Evolutionary conservation across 768 basidiomycete species (phyloP).

Genomic region (Fistulinella prunicolor): DNA sequence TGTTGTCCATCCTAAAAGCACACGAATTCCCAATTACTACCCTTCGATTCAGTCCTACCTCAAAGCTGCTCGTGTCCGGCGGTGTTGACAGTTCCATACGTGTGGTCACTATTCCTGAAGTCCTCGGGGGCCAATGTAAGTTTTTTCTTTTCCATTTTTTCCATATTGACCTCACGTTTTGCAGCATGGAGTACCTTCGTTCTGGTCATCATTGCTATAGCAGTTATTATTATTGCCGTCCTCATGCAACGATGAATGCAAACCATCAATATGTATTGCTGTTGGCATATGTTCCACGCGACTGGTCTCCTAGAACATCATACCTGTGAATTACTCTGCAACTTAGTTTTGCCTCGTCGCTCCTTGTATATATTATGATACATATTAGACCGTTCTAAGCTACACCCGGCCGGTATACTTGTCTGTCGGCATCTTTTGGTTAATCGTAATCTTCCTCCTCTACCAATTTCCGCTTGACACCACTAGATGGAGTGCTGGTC

Average conservation of each 20-base stretch:
- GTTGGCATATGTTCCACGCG: no score
- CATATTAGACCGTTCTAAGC: slow-evolving; percentile 25
- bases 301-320: slow-evolving; percentile 1
- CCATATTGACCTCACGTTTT: slow-evolving; percentile 27
- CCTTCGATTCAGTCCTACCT: slow-evolving; percentile 81
- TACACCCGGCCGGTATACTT: slow-evolving; percentile 5
- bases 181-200: slow-evolving; percentile 41
- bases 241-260: slow-evolving; percentile 29
- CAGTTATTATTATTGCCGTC: slow-evolving; percentile 44
- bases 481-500: slow-evolving; percentile 53
- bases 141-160: slow-evolving; percentile 21
- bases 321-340: no score
- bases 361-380: slow-evolving; percentile 29
- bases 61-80: slow-evolving; percentile 79
- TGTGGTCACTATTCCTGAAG: slow-evolving; percentile 68
- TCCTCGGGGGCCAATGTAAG: slow-evolving; percentile 52
- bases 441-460: slow-evolving; percentile 88
- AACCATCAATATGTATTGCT: not conserved
- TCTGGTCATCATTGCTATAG: slow-evolving; percentile 40
- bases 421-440: slow-evolving; percentile 1
- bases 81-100: slow-evolving; percentile 89
- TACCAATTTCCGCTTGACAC: slow-evolving; percentile 73
- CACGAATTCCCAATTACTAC: slow-evolving; percentile 94
- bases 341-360: slow-evolving; percentile 1
- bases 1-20: slow-evolving; percentile 84